A percentile compares a stretch with the other conserved stretches of the same genome.
Conservation (phyloP, 768 basidiomycete species). For the Xerocomellus amylosporus region DNA sequence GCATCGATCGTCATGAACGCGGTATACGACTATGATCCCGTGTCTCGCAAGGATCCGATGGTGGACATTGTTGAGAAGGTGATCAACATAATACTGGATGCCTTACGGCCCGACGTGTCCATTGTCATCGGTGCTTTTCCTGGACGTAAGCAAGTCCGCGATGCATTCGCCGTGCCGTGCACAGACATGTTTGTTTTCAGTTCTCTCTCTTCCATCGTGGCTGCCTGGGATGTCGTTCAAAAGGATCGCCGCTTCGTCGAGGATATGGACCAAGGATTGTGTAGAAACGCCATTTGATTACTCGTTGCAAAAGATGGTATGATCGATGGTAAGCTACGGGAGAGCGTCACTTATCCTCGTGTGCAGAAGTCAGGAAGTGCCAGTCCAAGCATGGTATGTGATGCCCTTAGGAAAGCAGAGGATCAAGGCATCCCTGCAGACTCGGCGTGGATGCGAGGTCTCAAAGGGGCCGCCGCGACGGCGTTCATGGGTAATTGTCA, state of each 20-base stretch:
- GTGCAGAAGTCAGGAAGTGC: slow-evolving; percentile 7
- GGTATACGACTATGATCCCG: slow-evolving; percentile 16
- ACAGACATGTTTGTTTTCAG: not conserved
- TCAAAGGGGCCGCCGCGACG: slow-evolving; percentile 14
- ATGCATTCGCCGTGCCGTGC: not conserved
- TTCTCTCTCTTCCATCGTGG: slow-evolving; percentile 10
- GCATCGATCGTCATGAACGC: slow-evolving; percentile 12
- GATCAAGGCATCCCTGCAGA: not conserved
- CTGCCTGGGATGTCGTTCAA: slow-evolving; percentile 14
- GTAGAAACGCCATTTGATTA: slow-evolving; percentile 10
- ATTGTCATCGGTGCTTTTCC: slow-evolving; percentile 14
- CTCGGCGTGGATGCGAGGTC: not conserved
- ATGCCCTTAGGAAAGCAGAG: slow-evolving; percentile 7
- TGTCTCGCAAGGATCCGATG: slow-evolving; percentile 8
- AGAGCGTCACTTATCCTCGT: not conserved
- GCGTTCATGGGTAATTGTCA: slow-evolving; percentile 7
- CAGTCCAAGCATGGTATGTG: not conserved
- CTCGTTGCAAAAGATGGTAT: slow-evolving; percentile 8
- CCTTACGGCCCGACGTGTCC: slow-evolving; percentile 6
- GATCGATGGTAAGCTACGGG: not conserved
- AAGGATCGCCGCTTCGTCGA: not conserved
- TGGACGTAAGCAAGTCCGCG: slow-evolving; percentile 2
- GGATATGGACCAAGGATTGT: slow-evolving; percentile 4
- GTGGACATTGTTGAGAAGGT: slow-evolving; percentile 8
- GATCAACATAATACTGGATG: slow-evolving; percentile 3